phyloP scores from a whole-genome alignment of 164 flowering plant species.

The Berberis vulgaris region DNA sequence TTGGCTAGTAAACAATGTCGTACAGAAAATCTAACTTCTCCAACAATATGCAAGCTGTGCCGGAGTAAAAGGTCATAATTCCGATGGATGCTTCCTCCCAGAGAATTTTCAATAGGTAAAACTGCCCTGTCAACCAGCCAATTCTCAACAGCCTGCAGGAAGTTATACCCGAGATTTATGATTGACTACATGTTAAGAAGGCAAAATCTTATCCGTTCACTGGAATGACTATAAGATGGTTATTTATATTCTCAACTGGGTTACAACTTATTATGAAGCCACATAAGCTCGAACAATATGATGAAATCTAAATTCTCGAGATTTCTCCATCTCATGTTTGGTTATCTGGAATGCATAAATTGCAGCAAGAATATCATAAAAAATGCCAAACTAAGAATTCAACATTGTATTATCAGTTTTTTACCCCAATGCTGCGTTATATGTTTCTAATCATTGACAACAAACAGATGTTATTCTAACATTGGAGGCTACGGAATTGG shows the following conservation, averaged over 20 bases:
- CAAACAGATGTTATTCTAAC: too few relatives aligned
- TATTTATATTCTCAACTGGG: neutral
- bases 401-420: too few relatives aligned
- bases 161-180: neutral
- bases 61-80: conserved; percentile 89
- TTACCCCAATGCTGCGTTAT: too few relatives aligned
- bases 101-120: conserved; percentile 88
- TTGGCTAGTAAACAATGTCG: conserved; percentile 86
- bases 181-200: neutral
- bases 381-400: too few relatives aligned
- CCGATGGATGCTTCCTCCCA: conserved; percentile 96
- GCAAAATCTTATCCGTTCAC: neutral
- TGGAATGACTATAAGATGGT: neutral
- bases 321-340: too few relatives aligned
- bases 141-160: conserved; percentile 68
- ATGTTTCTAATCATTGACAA: too few relatives aligned
- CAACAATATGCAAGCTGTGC: conserved; percentile 91
- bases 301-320: neutral
- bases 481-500: too few relatives aligned
- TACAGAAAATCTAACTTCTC: conserved; percentile 78
- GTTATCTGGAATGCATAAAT: too few relatives aligned
- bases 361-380: too few relatives aligned
- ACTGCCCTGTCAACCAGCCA: conserved; percentile 96
- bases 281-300: neutral
- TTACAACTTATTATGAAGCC: neutral